phyloP scores from a whole-genome alignment of 306 rosid species.

The Mimosa bimucronata region DNA sequence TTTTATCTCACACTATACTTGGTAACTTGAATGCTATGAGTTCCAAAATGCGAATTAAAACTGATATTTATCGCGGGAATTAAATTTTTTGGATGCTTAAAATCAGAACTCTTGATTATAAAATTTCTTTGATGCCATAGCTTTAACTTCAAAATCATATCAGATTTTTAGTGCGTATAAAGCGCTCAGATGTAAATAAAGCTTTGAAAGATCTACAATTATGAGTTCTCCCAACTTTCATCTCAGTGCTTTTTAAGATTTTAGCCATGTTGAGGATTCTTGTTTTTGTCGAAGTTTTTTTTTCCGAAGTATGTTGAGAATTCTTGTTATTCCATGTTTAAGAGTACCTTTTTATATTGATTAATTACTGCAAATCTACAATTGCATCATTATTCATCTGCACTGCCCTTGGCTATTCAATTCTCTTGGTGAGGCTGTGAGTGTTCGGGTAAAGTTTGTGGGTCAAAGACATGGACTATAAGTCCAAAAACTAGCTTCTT shows the following conservation, averaged over 20 bases:
- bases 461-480: neutral
- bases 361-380: slow-evolving; percentile 12
- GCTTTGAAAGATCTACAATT: slow-evolving; percentile 71
- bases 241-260: slow-evolving; percentile 41
- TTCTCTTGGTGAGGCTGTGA: neutral
- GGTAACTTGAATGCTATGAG: slow-evolving; percentile 12
- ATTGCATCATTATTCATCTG: no score
- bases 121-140: slow-evolving; percentile 32
- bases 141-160: slow-evolving; percentile 61
- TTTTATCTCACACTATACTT: slow-evolving; percentile 15
- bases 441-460: neutral
- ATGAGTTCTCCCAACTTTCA: slow-evolving; percentile 57
- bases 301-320: slow-evolving; percentile 10
- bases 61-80: neutral
- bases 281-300: no score
- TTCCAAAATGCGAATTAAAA: neutral
- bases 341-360: slow-evolving; percentile 26
- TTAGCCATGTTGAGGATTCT: no score
- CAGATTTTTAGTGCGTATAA: slow-evolving; percentile 66
- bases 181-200: slow-evolving; percentile 86
- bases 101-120: neutral
- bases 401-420: slow-evolving; percentile 5
- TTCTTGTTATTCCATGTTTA: slow-evolving; percentile 24
- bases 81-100: neutral
- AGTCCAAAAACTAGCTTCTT: slow-evolving; percentile 9